Evolutionary conservation across 163 green algal species (phyloP).

Genomic region (Prototheca wickerhamii): DNA sequence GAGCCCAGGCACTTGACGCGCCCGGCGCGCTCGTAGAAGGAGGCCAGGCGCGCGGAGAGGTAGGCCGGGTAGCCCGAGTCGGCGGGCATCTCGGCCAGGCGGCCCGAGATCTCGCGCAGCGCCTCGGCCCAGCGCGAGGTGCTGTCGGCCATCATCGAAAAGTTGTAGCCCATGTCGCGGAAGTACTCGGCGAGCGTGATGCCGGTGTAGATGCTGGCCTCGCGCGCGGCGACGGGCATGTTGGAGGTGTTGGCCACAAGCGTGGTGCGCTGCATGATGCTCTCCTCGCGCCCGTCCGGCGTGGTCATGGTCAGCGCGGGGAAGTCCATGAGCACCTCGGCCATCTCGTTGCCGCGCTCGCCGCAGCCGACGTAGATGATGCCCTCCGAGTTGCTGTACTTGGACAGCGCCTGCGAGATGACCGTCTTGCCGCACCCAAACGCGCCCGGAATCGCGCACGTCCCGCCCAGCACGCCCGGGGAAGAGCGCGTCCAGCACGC

Average conservation of each 20-base stretch:
- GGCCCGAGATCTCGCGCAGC: slow-evolving; percentile 97
- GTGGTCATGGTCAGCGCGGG: slow-evolving; percentile 98
- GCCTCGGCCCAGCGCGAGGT: slow-evolving; percentile 95
- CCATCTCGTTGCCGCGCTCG: slow-evolving; percentile 99
- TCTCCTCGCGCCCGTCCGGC: slow-evolving; percentile 93
- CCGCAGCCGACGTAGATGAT: slow-evolving; percentile 99
- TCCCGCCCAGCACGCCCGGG: slow-evolving; percentile 91
- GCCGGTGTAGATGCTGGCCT: slow-evolving; percentile 99
- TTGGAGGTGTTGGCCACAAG: slow-evolving; percentile 98
- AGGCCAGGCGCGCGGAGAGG: slow-evolving; percentile 89
- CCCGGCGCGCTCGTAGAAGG: slow-evolving; percentile 98
- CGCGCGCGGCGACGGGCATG: slow-evolving; percentile 97
- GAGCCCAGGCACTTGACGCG: slow-evolving; percentile 86
- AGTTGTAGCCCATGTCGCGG: slow-evolving; percentile 99
- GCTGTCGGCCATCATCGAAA: slow-evolving; percentile 99
- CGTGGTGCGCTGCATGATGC: slow-evolving; percentile 98
- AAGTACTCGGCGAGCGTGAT: slow-evolving; percentile 99
- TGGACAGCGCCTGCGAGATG: slow-evolving; percentile 95
- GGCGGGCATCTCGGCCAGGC: slow-evolving; percentile 97
- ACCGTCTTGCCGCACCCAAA: slow-evolving; percentile 99
- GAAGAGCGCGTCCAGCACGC: slow-evolving; percentile 95
- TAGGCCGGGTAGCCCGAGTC: slow-evolving; percentile 97
- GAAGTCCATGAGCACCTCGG: slow-evolving; percentile 98
- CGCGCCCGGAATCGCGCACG: slow-evolving; percentile 94
- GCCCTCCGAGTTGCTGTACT: slow-evolving; percentile 97